phyloP scores from a whole-genome alignment of 2,329 filamentous ascomycete species.

The Botrytis tulipae region DNA sequence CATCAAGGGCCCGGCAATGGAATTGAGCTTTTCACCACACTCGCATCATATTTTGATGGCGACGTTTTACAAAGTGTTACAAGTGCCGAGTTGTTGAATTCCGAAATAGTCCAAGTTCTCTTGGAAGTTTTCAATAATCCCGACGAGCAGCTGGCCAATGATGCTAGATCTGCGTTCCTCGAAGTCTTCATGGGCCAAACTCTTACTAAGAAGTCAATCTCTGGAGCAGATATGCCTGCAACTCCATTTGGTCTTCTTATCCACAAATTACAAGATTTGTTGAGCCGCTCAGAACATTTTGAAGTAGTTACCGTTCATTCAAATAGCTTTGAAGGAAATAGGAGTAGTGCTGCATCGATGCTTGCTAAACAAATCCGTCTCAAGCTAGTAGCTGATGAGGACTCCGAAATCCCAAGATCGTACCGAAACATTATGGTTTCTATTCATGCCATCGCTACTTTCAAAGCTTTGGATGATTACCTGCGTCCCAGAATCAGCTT shows the following conservation, averaged over 20 bases:
- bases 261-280: conserved; percentile 89
- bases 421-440: conserved; percentile 97
- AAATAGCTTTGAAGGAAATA: conserved; percentile 84
- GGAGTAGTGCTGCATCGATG: conserved; percentile 92
- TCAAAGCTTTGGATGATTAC: conserved; percentile 96
- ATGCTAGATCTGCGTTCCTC: conserved; percentile 80
- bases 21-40: conserved; percentile 64
- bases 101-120: conserved; percentile 81
- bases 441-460: conserved; percentile 96
- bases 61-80: conserved; percentile 91
- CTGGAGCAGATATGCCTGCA: conserved; percentile 64
- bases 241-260: conserved; percentile 90
- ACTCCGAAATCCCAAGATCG: conserved; percentile 80
- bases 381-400: conserved; percentile 83
- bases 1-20: conserved; percentile 55
- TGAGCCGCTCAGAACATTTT: conserved; percentile 96
- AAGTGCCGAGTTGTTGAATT: conserved; percentile 89
- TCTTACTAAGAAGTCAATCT: conserved; percentile 61
- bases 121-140: conserved; percentile 78
- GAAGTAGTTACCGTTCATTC: conserved; percentile 95
- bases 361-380: conserved; percentile 91
- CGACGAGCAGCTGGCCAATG: conserved; percentile 57
- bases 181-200: conserved; percentile 85
- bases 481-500: conserved; percentile 83
- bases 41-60: conserved; percentile 83